phyloP scores from a whole-genome alignment of 371 early-diverging fungal species.

The Rhizopus sp. region DNA sequence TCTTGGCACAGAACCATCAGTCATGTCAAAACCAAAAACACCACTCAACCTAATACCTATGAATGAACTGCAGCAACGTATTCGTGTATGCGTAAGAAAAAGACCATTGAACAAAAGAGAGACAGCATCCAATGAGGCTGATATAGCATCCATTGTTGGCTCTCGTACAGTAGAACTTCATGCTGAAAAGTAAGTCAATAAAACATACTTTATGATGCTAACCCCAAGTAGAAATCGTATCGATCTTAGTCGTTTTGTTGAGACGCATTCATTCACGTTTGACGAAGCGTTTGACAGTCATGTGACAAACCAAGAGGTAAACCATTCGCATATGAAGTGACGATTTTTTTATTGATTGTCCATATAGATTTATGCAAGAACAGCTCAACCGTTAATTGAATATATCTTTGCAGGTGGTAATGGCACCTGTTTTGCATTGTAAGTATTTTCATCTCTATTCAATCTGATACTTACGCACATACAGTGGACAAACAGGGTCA shows the following conservation, averaged over 20 bases:
- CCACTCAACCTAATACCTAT: neutral
- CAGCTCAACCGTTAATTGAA: slow-evolving; percentile 88
- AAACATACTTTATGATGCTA: neutral
- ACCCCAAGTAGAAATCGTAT: slow-evolving; percentile 72
- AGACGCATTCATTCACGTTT: slow-evolving; percentile 93
- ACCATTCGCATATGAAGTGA: neutral
- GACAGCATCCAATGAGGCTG: slow-evolving; percentile 68
- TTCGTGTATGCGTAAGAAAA: slow-evolving; percentile 97
- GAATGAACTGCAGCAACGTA: slow-evolving; percentile 69
- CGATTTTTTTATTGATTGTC: no score
- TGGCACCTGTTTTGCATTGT: slow-evolving; percentile 97
- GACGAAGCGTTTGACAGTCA: slow-evolving; percentile 94
- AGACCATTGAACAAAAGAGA: slow-evolving; percentile 91
- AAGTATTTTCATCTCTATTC: slow-evolving; percentile 55
- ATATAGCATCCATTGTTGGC: slow-evolving; percentile 75
- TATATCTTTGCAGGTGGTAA: slow-evolving; percentile 91
- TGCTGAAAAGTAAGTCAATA: slow-evolving; percentile 81
- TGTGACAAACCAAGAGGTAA: slow-evolving; percentile 78
- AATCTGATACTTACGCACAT: slow-evolving; percentile 92
- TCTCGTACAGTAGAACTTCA: slow-evolving; percentile 76
- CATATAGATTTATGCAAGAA: slow-evolving; percentile 63
- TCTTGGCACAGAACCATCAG: neutral
- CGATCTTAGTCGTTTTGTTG: slow-evolving; percentile 93
- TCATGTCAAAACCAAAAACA: slow-evolving; percentile 7
- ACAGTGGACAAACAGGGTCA: slow-evolving; percentile 92